These are phyloP conservation scores for Cyclotella cryptica DNA, from an alignment of 108 stramenopile species.

Conservation along the genomic window DNA sequence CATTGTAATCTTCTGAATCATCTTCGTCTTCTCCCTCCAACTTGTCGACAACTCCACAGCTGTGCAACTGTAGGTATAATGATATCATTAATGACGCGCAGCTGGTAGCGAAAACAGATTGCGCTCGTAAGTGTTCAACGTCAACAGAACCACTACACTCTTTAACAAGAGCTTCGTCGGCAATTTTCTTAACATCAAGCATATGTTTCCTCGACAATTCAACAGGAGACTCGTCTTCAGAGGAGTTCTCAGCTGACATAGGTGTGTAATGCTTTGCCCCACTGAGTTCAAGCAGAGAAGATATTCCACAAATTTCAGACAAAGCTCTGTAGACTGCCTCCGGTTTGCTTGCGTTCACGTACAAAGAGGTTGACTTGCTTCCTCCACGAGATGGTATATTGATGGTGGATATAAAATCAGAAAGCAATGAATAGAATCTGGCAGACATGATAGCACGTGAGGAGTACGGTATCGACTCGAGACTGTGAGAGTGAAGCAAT, in stretches of 20 bases:
- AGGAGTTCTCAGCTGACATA: not conserved
- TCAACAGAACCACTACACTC: slow-evolving; percentile 29
- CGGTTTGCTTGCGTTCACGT: slow-evolving; percentile 34
- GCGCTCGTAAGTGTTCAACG: slow-evolving; percentile 29
- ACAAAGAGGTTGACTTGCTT: slow-evolving; percentile 16
- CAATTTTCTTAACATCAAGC: slow-evolving; percentile 44
- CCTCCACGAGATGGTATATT: slow-evolving; percentile 23
- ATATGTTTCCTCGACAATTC: slow-evolving; percentile 40
- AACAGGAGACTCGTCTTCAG: slow-evolving; percentile 35
- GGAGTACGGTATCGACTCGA: slow-evolving; percentile 37
- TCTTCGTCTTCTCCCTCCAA: slow-evolving; percentile 65
- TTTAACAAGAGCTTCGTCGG: slow-evolving; percentile 32
- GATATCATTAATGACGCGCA: slow-evolving; percentile 54
- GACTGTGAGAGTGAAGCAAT: slow-evolving; percentile 16
- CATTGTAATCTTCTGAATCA: slow-evolving; percentile 62
- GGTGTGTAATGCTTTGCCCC: slow-evolving; percentile 55
- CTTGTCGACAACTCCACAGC: slow-evolving; percentile 57
- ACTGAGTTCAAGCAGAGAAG: slow-evolving; percentile 51
- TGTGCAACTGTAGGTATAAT: slow-evolving; percentile 67
- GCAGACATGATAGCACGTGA: slow-evolving; percentile 67
- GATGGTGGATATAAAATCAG: slow-evolving; percentile 53
- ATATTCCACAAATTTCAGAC: slow-evolving; percentile 47
- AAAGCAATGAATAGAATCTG: slow-evolving; percentile 75
- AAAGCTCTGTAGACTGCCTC: slow-evolving; percentile 52
- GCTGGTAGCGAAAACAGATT: slow-evolving; percentile 58